phyloP scores from a whole-genome alignment of 306 rosid species.

The Begonia peltatifolia region DNA sequence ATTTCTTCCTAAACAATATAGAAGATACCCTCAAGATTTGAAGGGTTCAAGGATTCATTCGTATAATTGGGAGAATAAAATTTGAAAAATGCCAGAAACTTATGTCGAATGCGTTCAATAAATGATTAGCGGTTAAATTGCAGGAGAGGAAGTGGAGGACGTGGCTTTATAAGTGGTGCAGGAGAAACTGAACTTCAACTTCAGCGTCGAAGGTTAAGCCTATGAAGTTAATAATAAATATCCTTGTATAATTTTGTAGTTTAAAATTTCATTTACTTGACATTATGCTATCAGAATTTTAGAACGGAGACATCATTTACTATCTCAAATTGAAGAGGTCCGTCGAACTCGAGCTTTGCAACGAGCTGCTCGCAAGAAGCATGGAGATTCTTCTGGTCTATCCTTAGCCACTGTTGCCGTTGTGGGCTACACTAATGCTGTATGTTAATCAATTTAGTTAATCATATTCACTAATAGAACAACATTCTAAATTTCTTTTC shows the following conservation, averaged over 20 bases:
- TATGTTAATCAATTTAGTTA: conserved; percentile 24
- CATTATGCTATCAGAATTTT: conserved; percentile 39
- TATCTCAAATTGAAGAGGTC: conserved; percentile 71
- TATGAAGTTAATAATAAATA: not conserved
- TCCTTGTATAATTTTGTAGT: no score
- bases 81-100: not conserved
- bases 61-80: no score
- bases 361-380: conserved; percentile 76
- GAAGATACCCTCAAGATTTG: no score
- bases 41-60: no score
- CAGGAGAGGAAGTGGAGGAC: conserved; percentile 97
- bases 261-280: not conserved
- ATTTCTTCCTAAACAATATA: no score
- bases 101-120: not conserved
- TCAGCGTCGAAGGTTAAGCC: conserved; percentile 73
- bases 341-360: conserved; percentile 82
- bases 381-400: conserved; percentile 56
- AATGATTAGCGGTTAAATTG: conserved; percentile 6
- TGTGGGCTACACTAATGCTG: conserved; percentile 96
- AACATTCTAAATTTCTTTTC: conserved; percentile 9
- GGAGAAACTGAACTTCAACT: conserved; percentile 99
- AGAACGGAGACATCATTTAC: conserved; percentile 41
- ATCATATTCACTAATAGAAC: conserved; percentile 8
- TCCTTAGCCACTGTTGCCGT: conserved; percentile 68
- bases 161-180: conserved; percentile 92